Evolutionary conservation across 23 red algal species (phyloP).

Genomic region (Gracilaria caudata): DNA sequence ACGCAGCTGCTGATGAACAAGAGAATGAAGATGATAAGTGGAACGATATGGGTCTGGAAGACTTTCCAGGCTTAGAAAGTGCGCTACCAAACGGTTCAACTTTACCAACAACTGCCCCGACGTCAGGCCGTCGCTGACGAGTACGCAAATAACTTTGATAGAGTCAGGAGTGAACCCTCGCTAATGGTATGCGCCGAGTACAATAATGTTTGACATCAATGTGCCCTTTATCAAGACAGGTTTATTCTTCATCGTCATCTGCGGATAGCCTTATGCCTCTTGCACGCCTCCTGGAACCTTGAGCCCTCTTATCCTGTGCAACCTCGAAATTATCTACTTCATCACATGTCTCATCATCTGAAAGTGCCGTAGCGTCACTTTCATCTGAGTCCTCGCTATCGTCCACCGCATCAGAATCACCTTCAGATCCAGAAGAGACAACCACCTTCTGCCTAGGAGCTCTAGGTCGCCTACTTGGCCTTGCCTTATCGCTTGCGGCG

Average conservation of each 20-base stretch:
- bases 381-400: slow-evolving; percentile 9
- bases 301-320: not conserved
- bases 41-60: slow-evolving; percentile 48
- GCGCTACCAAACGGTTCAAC: slow-evolving; percentile 19
- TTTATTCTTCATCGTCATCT: not conserved
- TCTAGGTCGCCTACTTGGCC: not conserved
- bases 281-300: not conserved
- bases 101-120: not conserved
- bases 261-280: not conserved
- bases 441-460: slow-evolving; percentile 4
- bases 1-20: not conserved
- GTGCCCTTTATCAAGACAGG: too few species aligned
- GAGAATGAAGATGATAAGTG: slow-evolving; percentile 55
- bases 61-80: slow-evolving; percentile 23
- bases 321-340: not conserved
- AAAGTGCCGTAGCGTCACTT: not conserved
- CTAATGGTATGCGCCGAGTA: too few species aligned
- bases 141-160: not conserved
- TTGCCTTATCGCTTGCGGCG: not conserved
- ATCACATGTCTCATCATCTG: not conserved
- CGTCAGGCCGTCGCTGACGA: not conserved
- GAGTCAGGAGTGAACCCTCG: too few species aligned
- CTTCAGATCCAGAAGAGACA: not conserved
- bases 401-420: not conserved
- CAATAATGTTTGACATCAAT: too few species aligned